phyloP scores from a whole-genome alignment of 2,329 filamentous ascomycete genomes.

The Graphiopsis chlorocephala region DNA sequence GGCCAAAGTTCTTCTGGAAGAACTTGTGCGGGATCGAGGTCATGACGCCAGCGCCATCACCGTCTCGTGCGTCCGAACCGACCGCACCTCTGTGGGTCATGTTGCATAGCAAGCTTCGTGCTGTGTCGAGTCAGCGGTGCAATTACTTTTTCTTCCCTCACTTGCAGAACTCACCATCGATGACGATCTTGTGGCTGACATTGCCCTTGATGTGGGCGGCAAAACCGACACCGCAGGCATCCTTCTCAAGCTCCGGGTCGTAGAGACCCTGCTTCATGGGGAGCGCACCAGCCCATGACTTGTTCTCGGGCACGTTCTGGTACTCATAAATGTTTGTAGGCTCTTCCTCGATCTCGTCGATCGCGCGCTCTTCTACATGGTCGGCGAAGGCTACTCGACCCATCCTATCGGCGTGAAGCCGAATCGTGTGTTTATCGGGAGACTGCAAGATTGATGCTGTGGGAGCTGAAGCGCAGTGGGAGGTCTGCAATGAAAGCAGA shows the following conservation, averaged over 20 bases:
- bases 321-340: conserved; percentile 73
- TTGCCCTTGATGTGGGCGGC: conserved; percentile 98
- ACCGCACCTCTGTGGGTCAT: conserved; percentile 99
- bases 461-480: not conserved
- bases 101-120: conserved; percentile 93
- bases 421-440: conserved; percentile 28
- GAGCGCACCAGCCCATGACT: conserved; percentile 91
- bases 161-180: conserved; percentile 70
- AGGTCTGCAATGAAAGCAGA: not conserved
- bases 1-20: conserved; percentile 97
- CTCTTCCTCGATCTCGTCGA: conserved; percentile 53
- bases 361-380: conserved; percentile 45
- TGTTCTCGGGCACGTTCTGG: conserved; percentile 72
- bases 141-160: not conserved
- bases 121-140: conserved; percentile 49
- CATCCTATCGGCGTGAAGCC: conserved; percentile 55
- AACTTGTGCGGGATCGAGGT: conserved; percentile 98
- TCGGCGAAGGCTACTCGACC: conserved; percentile 53
- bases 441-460: conserved; percentile 2
- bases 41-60: conserved; percentile 98
- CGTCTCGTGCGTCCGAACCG: conserved; percentile 94
- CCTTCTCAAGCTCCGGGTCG: conserved; percentile 92
- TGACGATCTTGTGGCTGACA: conserved; percentile 96
- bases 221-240: conserved; percentile 99
- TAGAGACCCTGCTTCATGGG: conserved; percentile 99